phyloP scores from a whole-genome alignment of 2,329 filamentous ascomycete genomes.

The Claviceps pazoutovae region DNA sequence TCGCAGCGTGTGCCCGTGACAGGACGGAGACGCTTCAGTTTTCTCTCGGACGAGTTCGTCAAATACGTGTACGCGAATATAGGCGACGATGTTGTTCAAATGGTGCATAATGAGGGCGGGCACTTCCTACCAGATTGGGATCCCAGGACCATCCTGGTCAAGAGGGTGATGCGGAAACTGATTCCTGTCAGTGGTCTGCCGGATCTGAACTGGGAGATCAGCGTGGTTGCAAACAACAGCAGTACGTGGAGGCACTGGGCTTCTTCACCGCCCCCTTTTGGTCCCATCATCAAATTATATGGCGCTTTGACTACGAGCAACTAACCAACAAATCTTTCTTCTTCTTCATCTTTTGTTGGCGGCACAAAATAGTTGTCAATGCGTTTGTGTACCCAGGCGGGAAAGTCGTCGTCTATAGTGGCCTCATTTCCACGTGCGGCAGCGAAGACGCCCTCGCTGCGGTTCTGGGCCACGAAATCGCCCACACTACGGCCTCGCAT shows the following conservation, averaged over 20 bases:
- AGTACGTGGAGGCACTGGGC: conserved; percentile 16
- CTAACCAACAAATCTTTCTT: background rate
- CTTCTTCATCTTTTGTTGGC: background rate
- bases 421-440: conserved; percentile 52
- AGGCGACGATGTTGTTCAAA: conserved; percentile 31
- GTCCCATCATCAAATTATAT: too few relatives aligned
- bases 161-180: conserved; percentile 49
- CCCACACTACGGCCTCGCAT: conserved; percentile 60
- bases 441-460: conserved; percentile 59
- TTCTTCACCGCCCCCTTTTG: too few relatives aligned
- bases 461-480: conserved; percentile 68
- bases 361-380: conserved; percentile 38
- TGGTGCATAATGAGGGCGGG: conserved; percentile 36
- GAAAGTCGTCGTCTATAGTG: conserved; percentile 68
- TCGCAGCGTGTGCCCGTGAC: conserved; percentile 61
- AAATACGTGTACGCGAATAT: conserved; percentile 21
- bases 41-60: conserved; percentile 42
- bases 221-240: conserved; percentile 54
- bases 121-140: conserved; percentile 47
- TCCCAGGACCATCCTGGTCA: conserved; percentile 40
- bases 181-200: conserved; percentile 52
- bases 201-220: conserved; percentile 52
- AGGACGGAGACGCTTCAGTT: conserved; percentile 60
- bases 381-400: conserved; percentile 68
- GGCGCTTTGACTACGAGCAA: too few relatives aligned